These are phyloP conservation scores for Haematococcus lacustris DNA, from an alignment of 139 green algal species.

Conservation along the genomic window DNA sequence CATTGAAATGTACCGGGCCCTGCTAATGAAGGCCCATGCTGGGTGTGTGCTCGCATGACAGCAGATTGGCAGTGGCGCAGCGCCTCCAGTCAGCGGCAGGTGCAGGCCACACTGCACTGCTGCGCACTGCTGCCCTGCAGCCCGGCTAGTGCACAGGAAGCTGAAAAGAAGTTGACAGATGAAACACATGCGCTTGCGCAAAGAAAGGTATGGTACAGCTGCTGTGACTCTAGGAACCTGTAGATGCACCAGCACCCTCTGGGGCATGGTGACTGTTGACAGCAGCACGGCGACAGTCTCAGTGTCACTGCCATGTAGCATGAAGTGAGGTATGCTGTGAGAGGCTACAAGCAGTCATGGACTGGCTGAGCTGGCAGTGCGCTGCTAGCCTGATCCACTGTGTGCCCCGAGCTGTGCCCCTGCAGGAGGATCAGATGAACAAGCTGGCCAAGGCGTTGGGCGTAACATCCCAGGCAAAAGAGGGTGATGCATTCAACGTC, in stretches of 20 bases:
- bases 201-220: slow-evolving; percentile 29
- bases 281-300: neutral
- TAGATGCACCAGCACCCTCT: too few relatives aligned
- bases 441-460: slow-evolving; percentile 59
- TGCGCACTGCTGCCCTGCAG: neutral
- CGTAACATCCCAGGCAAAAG: slow-evolving; percentile 51
- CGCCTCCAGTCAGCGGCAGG: too few relatives aligned
- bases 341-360: neutral
- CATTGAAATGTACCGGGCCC: neutral
- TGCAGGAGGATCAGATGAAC: slow-evolving; percentile 76
- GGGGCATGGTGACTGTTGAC: neutral
- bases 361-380: neutral
- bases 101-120: neutral
- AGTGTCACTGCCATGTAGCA: neutral
- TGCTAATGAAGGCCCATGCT: neutral
- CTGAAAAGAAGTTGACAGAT: too few relatives aligned
- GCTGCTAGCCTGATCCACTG: neutral
- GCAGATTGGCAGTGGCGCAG: neutral
- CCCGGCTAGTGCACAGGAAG: slow-evolving; percentile 12
- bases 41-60: neutral
- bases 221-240: too few relatives aligned
- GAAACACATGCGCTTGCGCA: slow-evolving; percentile 78
- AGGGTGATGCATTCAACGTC: slow-evolving; percentile 88
- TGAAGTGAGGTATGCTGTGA: neutral
- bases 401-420: too few relatives aligned